These are phyloP conservation scores for Picochlorum sp. DNA, from an alignment of 139 green algal species.

Conservation along the genomic window DNA sequence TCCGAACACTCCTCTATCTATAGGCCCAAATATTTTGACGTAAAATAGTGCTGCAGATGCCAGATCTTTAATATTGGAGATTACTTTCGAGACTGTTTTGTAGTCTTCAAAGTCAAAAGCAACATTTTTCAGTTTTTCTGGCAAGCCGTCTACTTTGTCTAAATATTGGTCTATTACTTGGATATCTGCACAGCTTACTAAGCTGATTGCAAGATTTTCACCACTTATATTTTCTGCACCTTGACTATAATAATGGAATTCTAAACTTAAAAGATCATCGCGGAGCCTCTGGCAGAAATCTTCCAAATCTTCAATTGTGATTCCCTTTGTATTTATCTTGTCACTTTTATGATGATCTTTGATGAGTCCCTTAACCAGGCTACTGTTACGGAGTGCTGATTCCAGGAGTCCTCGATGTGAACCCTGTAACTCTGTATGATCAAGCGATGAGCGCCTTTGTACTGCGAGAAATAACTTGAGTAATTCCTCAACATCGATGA, in stretches of 20 bases:
- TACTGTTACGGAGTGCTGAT: no score
- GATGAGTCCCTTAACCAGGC: no score
- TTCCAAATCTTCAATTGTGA: no score
- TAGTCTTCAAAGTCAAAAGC: constrained; percentile 7
- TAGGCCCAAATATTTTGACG: not conserved
- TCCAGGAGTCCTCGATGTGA: no score
- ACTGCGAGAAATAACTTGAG: not conserved
- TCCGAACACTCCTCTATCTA: no score
- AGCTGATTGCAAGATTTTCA: constrained; percentile 15
- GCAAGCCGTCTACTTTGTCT: constrained; percentile 10
- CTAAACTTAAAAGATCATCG: no score
- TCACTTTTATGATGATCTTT: no score
- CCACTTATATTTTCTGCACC: no score
- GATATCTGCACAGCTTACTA: constrained; percentile 14
- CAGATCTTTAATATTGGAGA: constrained; percentile 7
- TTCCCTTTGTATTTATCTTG: no score
- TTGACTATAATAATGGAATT: no score
- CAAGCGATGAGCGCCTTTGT: not conserved
- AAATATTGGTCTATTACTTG: constrained; percentile 11
- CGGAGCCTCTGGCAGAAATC: no score
- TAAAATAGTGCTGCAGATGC: constrained; percentile 3
- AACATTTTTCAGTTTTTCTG: constrained; percentile 12
- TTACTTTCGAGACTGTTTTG: not conserved
- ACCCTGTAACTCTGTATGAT: not conserved
- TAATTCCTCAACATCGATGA: constrained; percentile 51